Percentiles rank a stretch among this genome's conserved stretches.
These are phyloP conservation scores for Clitoria ternatea DNA, from an alignment of 306 rosid genomes.

Conservation along the genomic window DNA sequence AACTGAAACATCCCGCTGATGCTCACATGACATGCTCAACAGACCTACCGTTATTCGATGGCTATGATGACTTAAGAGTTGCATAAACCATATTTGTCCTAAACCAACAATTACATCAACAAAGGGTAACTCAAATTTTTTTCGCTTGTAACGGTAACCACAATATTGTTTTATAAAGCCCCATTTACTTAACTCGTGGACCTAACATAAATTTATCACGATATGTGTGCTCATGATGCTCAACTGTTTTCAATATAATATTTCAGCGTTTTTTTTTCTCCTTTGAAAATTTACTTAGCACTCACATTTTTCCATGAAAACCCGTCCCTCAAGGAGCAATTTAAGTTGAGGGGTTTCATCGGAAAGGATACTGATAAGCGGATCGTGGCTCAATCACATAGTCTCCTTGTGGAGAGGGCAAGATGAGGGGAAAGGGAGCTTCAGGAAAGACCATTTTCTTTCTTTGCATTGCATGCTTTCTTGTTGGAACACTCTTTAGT, in stretches of 20 bases:
- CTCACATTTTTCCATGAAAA: conserved; percentile 19
- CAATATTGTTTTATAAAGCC: not conserved
- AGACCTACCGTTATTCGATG: not conserved
- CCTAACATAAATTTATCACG: conserved; percentile 23
- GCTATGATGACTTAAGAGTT: conserved; percentile 19
- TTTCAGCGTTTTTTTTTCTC: not conserved
- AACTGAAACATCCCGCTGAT: conserved; percentile 34
- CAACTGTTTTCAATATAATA: not conserved
- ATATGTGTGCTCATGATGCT: conserved; percentile 8
- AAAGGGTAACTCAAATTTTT: conserved; percentile 13
- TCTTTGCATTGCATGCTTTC: conserved; percentile 63
- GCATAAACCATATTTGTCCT: conserved; percentile 10
- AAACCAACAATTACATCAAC: not conserved
- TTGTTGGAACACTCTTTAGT: conserved; percentile 69
- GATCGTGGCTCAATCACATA: not conserved
- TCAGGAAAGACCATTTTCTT: conserved; percentile 52
- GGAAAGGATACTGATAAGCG: not conserved
- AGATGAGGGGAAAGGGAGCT: conserved; percentile 58
- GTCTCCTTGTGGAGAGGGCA: conserved; percentile 15
- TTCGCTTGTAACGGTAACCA: conserved; percentile 7
- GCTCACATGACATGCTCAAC: conserved; percentile 36
- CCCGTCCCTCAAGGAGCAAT: not conserved
- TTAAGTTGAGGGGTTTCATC: conserved; percentile 20
- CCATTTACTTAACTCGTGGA: conserved; percentile 23
- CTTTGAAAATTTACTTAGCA: no score